phyloP scores from a whole-genome alignment of 345 rosid genomes.

The Populus euphratica region DNA sequence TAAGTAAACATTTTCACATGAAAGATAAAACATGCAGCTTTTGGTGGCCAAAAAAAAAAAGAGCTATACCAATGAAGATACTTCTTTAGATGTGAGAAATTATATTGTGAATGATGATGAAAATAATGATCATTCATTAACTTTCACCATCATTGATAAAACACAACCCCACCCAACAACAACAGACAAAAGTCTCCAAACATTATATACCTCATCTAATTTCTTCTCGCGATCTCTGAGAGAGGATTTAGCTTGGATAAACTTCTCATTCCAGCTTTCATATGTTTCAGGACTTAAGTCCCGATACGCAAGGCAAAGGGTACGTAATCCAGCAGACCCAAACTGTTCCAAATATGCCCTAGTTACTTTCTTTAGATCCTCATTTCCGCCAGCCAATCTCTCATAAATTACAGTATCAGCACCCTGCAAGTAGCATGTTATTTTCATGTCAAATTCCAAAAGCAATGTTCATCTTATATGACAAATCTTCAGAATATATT shows the following conservation, averaged over 20 bases:
- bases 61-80: not conserved
- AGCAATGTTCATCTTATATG: conserved; percentile 4
- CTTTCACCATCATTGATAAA: not conserved
- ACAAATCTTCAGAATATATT: conserved; percentile 24
- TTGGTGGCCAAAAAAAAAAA: not conserved
- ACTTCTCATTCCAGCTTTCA: conserved; percentile 96
- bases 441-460: conserved; percentile 13
- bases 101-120: not conserved
- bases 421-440: conserved; percentile 66
- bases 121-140: not conserved
- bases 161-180: not conserved
- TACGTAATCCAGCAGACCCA: conserved; percentile 95
- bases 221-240: conserved; percentile 93
- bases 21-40: not conserved
- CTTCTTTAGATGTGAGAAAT: not conserved
- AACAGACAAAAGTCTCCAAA: not conserved
- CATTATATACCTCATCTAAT: conserved; percentile 80
- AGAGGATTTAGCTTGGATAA: conserved; percentile 93
- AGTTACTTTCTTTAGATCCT: conserved; percentile 64
- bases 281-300: conserved; percentile 69
- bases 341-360: conserved; percentile 88
- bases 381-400: conserved; percentile 71
- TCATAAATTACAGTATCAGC: conserved; percentile 95
- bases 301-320: conserved; percentile 93
- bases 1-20: not conserved